Evolutionary conservation across 2,329 filamentous ascomycete species (phyloP), one percentile per base, ranked within the genome.

Genomic region (Boeremia exigua): DNA sequence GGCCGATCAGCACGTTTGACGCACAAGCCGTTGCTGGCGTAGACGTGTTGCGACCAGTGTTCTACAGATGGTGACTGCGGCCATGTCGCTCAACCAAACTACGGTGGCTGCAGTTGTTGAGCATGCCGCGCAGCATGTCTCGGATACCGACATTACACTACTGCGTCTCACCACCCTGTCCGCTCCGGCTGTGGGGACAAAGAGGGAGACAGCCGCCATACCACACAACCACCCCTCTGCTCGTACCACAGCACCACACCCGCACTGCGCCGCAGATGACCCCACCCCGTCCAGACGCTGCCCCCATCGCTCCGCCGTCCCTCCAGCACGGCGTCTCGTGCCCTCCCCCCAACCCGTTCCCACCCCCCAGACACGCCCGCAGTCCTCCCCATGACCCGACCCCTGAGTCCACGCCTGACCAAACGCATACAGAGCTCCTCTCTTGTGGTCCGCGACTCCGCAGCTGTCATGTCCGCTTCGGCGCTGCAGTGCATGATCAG

Each of bases 351-450:
- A 28, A 28, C 36, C 17, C 17, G 8, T 37, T 44, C 28, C 45
- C 43, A 28, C 51, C 30, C n/a, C 37, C 27, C 48, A 44, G 17
- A 9, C 14, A 9, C 10, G 11, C 8, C 25, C 8, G 15, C 14
- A 33, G 29, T 17, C 38, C 29, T 43, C 23, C 48, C 48, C 38
- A 50, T 50, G 48, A 50, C 48, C 48, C 32, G 48, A 42, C 33
- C 37, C 43, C 50, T 47, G 42, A 29, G 10, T 30, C 43, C 43
- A 53, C 50, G 50, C 42, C 42, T 53, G 43, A 53, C 36, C 43
- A 42, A 25, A 9, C n/a, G 15, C 10, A 17, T n/a, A 17, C 34
- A 11, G 34, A 5, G 19, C 19, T 23, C 30, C 9, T 34, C 33
- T 34, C 33, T 14, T 34, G 10, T 33, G 30, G 10, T 8, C 33